These are phyloP conservation scores for Carex pumila DNA, from an alignment of 176 grass and related monocot genomes.

Conservation along the genomic window DNA sequence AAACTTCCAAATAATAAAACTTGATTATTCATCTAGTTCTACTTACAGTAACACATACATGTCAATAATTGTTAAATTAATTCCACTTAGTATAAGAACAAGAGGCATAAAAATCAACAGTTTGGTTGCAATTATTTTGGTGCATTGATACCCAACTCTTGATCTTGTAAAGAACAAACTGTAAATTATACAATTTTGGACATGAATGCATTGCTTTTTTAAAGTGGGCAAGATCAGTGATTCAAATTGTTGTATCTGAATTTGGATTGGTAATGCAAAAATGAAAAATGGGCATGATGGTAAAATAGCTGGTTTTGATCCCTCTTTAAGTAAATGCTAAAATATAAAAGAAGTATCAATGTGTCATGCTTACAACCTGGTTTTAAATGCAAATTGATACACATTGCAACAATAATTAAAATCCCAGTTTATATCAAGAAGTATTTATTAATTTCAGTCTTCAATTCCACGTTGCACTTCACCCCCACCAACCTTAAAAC, in stretches of 20 bases:
- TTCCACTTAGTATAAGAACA: neutral
- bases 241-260: neutral
- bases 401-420: neutral
- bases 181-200: neutral
- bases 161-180: neutral
- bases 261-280: neutral
- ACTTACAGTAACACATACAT: neutral
- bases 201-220: neutral
- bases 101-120: neutral
- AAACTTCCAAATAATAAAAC: neutral
- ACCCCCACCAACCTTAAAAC: neutral
- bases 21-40: neutral
- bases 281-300: neutral
- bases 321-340: no score
- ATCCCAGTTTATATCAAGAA: no score
- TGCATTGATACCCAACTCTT: neutral
- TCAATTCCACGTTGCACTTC: no score
- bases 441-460: no score
- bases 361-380: no score
- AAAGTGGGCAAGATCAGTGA: neutral
- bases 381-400: neutral
- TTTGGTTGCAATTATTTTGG: neutral
- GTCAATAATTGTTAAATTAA: neutral
- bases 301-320: no score
- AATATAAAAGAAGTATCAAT: neutral